Evolutionary conservation across 257 asterid genomes (phyloP), one percentile per base, ranked within the genome.

Genomic region (Solanum appendiculatum): DNA sequence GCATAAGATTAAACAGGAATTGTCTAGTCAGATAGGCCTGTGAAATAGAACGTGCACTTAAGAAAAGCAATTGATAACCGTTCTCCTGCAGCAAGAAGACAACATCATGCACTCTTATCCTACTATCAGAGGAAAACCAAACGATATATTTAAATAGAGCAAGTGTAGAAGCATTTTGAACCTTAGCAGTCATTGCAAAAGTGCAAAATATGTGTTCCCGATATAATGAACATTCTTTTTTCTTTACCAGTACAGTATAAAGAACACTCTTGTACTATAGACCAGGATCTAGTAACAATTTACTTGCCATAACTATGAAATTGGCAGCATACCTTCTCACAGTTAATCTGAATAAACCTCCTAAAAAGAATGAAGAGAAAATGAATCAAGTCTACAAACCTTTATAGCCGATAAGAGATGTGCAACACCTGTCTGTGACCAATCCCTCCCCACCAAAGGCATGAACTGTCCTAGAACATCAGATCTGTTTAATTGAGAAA

Each of bases 381-480:
- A 58, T 34, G 86, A 81, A 48, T 48, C 37, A 48, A 48, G 85
- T 20, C 68, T 18, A 48, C 86, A 69, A 86, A 94, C 98, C 97
- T 95, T 94, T 87, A 95, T 93, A 78, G 98, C 94, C 20, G 98
- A 91, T 87, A 95, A 95, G 86, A 95, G 95, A 93, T 94, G 92
- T 64, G 95, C 95, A 60, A 95, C 97, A 82, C 98, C 98, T 42
- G 94, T 90, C 89, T 95, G 98, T 23, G 95, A 94, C 98, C 98
- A 95, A 92, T 95, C 98, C 93, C 88, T 90, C 64, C 98, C 98
- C 40, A 95, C 96, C 94, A 91, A 93, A 70, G 98, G 98, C 98
- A 95, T 95, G 88, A 95, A 90, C 90, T 95, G 98, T 56, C 98
- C 98, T 83, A 95, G 91, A 88, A 95, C 95, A 90, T 95, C 98